Conservation (phyloP, 257 asterid genomes). For the Dorcoceras hygrometricum region DNA sequence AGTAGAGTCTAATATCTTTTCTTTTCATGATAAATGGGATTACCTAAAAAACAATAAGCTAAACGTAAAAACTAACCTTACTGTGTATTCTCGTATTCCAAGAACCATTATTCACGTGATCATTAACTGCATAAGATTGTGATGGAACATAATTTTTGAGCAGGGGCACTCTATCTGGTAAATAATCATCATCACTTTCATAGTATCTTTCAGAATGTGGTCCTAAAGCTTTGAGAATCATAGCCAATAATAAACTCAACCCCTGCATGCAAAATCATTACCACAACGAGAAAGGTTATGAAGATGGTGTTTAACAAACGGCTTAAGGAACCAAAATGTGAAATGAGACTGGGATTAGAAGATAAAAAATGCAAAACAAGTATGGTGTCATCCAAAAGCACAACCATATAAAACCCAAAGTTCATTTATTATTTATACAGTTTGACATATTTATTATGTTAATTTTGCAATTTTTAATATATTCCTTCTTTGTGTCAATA, state of each 20-base stretch:
- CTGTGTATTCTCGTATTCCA: slow-evolving; percentile 68
- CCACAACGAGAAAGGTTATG: slow-evolving; percentile 16
- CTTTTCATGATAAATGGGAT: background rate
- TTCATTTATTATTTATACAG: background rate
- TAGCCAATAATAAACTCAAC: slow-evolving; percentile 64
- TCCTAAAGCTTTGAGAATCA: slow-evolving; percentile 87
- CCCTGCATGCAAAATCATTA: slow-evolving; percentile 51
- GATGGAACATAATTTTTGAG: slow-evolving; percentile 75
- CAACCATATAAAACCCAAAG: background rate
- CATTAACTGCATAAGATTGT: slow-evolving; percentile 53
- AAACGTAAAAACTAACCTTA: slow-evolving; percentile 45
- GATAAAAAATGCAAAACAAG: background rate
- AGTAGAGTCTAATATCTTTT: background rate
- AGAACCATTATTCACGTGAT: slow-evolving; percentile 64
- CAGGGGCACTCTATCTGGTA: slow-evolving; percentile 81
- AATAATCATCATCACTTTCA: slow-evolving; percentile 89
- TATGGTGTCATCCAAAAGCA: background rate
- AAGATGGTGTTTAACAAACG: slow-evolving; percentile 8
- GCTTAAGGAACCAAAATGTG: background rate
- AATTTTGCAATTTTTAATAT: background rate
- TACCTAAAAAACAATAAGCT: slow-evolving; percentile 11
- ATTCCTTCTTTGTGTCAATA: background rate
- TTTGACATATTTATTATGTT: background rate
- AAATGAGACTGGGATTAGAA: background rate
- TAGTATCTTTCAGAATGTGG: slow-evolving; percentile 73